These are phyloP conservation scores for Fusarium verrucosum DNA, from an alignment of 2,329 filamentous ascomycete genomes.

Conservation along the genomic window DNA sequence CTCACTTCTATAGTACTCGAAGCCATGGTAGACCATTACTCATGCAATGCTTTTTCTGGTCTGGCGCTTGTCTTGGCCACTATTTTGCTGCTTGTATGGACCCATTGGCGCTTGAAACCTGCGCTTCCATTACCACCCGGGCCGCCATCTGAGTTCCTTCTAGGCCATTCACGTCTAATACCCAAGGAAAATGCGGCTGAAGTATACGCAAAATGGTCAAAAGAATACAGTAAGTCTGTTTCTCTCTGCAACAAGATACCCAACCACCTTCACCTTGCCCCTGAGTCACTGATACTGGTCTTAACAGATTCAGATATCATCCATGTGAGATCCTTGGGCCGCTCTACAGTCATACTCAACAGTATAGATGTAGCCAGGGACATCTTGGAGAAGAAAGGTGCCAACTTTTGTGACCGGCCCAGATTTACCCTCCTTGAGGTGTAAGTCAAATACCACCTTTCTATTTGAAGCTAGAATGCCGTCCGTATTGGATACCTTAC, in stretches of 20 bases:
- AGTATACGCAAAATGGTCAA: conserved; percentile 43
- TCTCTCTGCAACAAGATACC: neutral
- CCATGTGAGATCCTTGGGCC: conserved; percentile 45
- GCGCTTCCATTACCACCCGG: conserved; percentile 41
- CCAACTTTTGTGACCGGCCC: conserved; percentile 56
- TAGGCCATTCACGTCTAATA: conserved; percentile 44
- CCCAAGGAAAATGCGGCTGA: conserved; percentile 42
- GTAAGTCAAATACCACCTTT: conserved; percentile 28
- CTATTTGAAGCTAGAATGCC: neutral
- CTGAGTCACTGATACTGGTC: neutral
- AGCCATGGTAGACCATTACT: conserved; percentile 20
- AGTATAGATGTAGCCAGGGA: conserved; percentile 49
- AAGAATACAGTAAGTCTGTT: conserved; percentile 39
- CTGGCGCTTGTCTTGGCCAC: conserved; percentile 15
- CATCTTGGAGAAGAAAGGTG: conserved; percentile 55
- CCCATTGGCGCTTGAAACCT: conserved; percentile 9
- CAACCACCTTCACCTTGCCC: neutral
- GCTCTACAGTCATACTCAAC: conserved; percentile 46
- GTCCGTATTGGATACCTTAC: conserved; percentile 1
- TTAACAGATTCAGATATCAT: conserved; percentile 47
- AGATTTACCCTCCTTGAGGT: conserved; percentile 53
- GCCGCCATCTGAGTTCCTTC: conserved; percentile 43
- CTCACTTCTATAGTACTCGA: neutral
- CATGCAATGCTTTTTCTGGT: conserved; percentile 8
- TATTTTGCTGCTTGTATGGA: conserved; percentile 5